Conservation (phyloP, 1,284 basidiomycete genomes). For the Trichosporon ovoides region DNA sequence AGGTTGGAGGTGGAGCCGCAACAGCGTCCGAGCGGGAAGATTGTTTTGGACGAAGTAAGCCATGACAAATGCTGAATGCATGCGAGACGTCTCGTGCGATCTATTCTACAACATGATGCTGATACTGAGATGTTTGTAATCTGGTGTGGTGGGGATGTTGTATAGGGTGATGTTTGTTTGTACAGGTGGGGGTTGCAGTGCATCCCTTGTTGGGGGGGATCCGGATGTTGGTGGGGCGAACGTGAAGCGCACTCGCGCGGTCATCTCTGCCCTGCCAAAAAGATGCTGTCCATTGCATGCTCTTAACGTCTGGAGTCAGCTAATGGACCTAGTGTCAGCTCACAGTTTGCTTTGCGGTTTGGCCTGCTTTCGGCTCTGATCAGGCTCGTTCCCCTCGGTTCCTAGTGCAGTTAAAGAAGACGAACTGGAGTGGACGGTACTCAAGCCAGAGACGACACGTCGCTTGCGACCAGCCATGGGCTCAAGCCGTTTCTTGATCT, state of each 20-base stretch:
- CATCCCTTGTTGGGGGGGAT: too few species aligned
- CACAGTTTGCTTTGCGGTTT: constrained; percentile 3
- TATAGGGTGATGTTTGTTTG: too few species aligned
- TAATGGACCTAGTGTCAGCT: background rate
- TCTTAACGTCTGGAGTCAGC: background rate
- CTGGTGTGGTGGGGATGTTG: background rate
- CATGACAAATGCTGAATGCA: background rate
- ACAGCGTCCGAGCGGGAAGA: too few species aligned
- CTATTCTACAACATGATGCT: too few species aligned
- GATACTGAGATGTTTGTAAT: too few species aligned
- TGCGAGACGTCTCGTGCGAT: background rate
- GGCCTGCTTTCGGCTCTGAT: background rate
- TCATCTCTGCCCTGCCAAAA: too few species aligned
- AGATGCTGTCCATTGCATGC: background rate
- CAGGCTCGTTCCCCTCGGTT: background rate
- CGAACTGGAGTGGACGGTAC: background rate
- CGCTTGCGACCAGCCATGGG: constrained; percentile 20
- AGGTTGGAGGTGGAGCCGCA: too few species aligned
- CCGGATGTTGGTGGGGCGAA: too few species aligned
- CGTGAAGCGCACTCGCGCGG: too few species aligned
- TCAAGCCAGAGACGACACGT: background rate
- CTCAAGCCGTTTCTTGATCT: constrained; percentile 42
- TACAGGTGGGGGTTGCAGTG: background rate
- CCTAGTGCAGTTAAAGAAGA: background rate
- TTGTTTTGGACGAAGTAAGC: too few species aligned